Conservation (phyloP, 73 alveolate genomes). For the Paramecium tetraurelia region DNA sequence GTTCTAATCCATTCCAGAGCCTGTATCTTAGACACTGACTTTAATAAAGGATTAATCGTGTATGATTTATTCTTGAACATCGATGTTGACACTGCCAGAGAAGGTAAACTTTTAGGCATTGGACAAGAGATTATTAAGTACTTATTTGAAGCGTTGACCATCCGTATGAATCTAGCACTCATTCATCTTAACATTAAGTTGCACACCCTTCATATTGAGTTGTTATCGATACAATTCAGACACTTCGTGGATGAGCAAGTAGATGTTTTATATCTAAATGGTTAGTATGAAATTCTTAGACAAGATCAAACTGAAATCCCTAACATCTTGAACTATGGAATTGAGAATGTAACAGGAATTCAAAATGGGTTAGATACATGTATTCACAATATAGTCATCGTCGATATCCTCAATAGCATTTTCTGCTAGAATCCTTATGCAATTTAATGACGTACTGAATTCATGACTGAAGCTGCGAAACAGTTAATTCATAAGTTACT, state of each 20-base stretch:
- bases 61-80: not conserved
- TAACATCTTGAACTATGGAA: not conserved
- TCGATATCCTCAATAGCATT: not conserved
- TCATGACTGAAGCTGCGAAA: conserved; percentile 41
- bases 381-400: not conserved
- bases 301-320: conserved; percentile 2
- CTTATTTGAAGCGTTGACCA: not conserved
- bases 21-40: not conserved
- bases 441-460: conserved; percentile 28
- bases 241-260: not conserved
- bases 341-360: not conserved
- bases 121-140: not conserved
- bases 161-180: not conserved
- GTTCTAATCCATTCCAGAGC: not conserved
- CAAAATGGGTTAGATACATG: not conserved
- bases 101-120: conserved; percentile 27
- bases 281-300: not conserved
- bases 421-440: conserved; percentile 3
- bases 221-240: not conserved
- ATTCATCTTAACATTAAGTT: not conserved
- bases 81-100: not conserved
- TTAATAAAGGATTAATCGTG: not conserved
- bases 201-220: not conserved
- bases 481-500: not conserved
- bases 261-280: not conserved